phyloP scores from a whole-genome alignment of 2,329 filamentous ascomycete species.

The Sordariomycetes sp. region DNA sequence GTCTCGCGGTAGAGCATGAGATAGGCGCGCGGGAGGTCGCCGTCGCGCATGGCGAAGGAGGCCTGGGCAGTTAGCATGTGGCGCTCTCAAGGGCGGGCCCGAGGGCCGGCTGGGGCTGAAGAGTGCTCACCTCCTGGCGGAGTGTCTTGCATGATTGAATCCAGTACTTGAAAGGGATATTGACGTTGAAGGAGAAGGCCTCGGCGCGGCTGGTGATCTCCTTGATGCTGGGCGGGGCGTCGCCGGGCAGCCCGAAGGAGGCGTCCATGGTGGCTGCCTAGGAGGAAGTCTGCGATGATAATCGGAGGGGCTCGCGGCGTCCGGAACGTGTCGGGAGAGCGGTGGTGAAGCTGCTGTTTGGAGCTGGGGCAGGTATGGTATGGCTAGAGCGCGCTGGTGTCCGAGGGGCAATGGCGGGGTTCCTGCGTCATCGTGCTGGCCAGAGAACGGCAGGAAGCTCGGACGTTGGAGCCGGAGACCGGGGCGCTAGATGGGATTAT shows the following conservation, averaged over 20 bases:
- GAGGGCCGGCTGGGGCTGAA: not conserved
- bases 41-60: slow-evolving; percentile 72
- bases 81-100: not conserved
- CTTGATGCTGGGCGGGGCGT: slow-evolving; percentile 46
- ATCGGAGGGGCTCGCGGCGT: not conserved
- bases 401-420: not conserved
- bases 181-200: slow-evolving; percentile 70
- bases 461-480: not conserved
- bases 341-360: not conserved
- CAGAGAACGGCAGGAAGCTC: not conserved
- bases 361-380: not conserved
- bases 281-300: not conserved
- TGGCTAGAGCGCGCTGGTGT: not conserved
- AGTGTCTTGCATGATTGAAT: slow-evolving; percentile 69
- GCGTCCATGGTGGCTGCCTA: not conserved
- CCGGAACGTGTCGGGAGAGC: not conserved
- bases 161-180: slow-evolving; percentile 72
- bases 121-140: slow-evolving; percentile 62
- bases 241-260: not conserved
- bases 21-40: slow-evolving; percentile 80
- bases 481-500: not conserved
- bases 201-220: slow-evolving; percentile 68
- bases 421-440: slow-evolving; percentile 2
- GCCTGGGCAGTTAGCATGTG: slow-evolving; percentile 44
- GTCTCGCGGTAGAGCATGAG: slow-evolving; percentile 86